Base-by-base conservation (phyloP, 108 stramenopile species). In the Nannochloropsis gaditana region DNA sequence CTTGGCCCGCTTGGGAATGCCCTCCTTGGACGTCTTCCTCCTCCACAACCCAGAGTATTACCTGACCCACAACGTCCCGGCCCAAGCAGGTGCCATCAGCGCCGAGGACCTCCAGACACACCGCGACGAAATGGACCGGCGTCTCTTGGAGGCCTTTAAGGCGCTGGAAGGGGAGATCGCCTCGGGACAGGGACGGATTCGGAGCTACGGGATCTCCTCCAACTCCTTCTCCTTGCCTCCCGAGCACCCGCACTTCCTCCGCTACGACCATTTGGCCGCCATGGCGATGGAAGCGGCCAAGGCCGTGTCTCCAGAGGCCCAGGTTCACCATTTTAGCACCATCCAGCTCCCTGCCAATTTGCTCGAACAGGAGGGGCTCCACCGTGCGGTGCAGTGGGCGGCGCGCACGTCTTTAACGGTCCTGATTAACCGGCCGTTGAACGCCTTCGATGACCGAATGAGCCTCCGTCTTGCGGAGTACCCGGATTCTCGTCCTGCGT, bases 391-490 rank as follows among this genome's bases (percentile, higher is more conserved):
- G 59, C 19, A 73, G 19, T 73, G 59, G 59, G 59, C 59, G 59
- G 59, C 59, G 59, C 3, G n/a, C 19, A 0, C 15, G 15, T 3
- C 19, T 1, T n/a, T 73, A n/a, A 73, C n/a, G 59, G 59, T 73
- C 59, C n/a, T 73, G 59, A 73, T 73, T n/a, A 73, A 73, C 59
- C 59, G 59, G 15, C 59, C 59, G 15, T 73, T 73, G n/a, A 73
- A 73, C 59, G 59, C 59, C 59, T 73, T 73, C 59, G n/a, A 73
- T 73, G 59, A 73, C n/a, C 59, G 59, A n/a, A 73, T 73, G 59
- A 73, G 59, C 8, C n/a, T 73, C 19, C 59, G 59, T 4, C 6
- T 73, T 15, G 59, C 59, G 15, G 59, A 73, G 8, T 73, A 73
- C 59, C 5, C 15, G n/a, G 59, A 73, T 73, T 4, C 59, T n/a